Conservation (phyloP, 2,329 filamentous ascomycete species). For the Botrytis tulipae region DNA sequence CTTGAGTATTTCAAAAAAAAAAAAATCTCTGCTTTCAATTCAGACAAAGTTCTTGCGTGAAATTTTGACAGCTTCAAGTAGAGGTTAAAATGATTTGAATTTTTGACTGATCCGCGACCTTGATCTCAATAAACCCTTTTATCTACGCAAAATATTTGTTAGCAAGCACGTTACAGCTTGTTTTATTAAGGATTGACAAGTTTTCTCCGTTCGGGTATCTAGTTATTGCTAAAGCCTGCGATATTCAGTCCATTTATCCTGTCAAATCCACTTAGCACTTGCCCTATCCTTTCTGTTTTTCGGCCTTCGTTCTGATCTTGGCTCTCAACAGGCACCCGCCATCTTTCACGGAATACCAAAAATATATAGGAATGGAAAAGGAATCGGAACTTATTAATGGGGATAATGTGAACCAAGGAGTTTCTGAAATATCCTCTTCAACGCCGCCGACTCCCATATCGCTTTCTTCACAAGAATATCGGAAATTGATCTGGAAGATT, state of each 20-base stretch:
- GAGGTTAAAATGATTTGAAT: neutral
- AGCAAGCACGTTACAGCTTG: neutral
- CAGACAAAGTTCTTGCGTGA: neutral
- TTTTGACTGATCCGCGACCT: neutral
- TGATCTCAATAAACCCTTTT: neutral
- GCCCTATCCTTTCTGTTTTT: neutral
- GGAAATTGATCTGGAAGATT: constrained; percentile 3
- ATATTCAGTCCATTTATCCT: neutral
- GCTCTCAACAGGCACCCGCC: neutral
- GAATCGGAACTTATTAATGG: neutral
- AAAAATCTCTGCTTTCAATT: neutral
- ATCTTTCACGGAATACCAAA: neutral
- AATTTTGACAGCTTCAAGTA: neutral
- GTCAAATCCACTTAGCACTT: neutral
- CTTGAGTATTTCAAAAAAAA: no score
- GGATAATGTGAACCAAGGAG: neutral
- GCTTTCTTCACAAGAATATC: neutral
- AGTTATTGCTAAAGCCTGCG: neutral
- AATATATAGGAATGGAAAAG: neutral
- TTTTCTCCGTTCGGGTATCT: neutral
- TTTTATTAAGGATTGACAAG: neutral
- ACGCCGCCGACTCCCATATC: neutral
- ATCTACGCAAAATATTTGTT: no score
- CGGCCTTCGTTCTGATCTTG: neutral
- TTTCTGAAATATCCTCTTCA: neutral